phyloP scores from a whole-genome alignment of 129 eudicot genomes.

The Centrapalus pauciflorus region DNA sequence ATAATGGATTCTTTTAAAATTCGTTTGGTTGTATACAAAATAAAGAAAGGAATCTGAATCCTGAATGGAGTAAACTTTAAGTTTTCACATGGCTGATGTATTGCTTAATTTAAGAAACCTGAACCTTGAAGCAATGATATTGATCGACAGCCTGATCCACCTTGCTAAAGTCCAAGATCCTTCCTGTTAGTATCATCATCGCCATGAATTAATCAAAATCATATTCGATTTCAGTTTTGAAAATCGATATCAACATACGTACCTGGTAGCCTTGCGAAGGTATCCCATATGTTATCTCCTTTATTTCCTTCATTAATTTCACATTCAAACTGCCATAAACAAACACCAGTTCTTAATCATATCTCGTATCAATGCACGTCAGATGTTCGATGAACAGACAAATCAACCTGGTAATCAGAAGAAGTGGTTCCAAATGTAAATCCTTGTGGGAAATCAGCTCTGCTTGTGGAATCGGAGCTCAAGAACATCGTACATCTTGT shows the following conservation, averaged over 20 bases:
- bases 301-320: conserved; percentile 90
- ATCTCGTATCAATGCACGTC: neutral
- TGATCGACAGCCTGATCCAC: conserved; percentile 88
- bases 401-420: conserved; percentile 73
- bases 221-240: neutral
- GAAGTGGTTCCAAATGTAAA: conserved; percentile 91
- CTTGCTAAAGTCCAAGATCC: conserved; percentile 85
- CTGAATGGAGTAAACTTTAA: neutral
- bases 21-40: no score
- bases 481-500: conserved; percentile 12
- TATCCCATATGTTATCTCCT: conserved; percentile 93
- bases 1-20: no score
- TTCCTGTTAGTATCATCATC: conserved; percentile 37
- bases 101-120: neutral
- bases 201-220: neutral
- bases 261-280: conserved; percentile 72
- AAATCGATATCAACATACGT: no score
- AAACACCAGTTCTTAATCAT: neutral
- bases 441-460: conserved; percentile 64
- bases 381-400: neutral
- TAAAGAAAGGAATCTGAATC: conserved; percentile 3
- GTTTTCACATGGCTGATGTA: neutral
- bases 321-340: conserved; percentile 75
- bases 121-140: conserved; percentile 90
- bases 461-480: conserved; percentile 41